Percentiles rank a stretch among this genome's conserved stretches.
These are phyloP conservation scores for Pulveroboletus ravenelii DNA, from an alignment of 768 basidiomycete species.

Conservation along the genomic window DNA sequence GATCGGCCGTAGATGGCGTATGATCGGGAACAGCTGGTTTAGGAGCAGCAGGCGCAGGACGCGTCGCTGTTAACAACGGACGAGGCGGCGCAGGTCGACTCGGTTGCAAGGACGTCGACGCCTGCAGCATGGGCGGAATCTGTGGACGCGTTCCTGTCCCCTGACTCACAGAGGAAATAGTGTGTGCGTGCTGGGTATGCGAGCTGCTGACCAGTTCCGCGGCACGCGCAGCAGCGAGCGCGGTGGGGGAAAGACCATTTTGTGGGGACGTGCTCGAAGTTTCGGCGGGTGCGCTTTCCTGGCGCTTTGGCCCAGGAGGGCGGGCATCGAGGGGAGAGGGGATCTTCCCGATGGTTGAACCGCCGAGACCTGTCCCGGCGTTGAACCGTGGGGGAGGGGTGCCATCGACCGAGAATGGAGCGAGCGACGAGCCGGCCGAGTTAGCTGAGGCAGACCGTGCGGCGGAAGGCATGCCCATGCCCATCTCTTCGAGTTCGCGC, in stretches of 20 bases:
- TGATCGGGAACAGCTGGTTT: constrained; percentile 40
- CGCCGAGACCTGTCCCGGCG: constrained; percentile 89
- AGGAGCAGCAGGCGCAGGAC: constrained; percentile 51
- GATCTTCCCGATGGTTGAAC: constrained; percentile 46
- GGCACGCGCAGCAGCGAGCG: constrained; percentile 51
- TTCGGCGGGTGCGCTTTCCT: constrained; percentile 42
- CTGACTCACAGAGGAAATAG: constrained; percentile 35
- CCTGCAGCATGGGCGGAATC: constrained; percentile 24
- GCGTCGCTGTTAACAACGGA: constrained; percentile 53
- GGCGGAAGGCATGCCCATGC: constrained; percentile 30
- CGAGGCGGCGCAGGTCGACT: constrained; percentile 66
- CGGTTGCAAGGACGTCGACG: constrained; percentile 43
- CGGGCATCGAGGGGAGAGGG: constrained; percentile 35
- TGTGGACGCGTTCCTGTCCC: constrained; percentile 23
- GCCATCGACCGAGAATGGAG: constrained; percentile 32
- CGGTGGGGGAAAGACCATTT: constrained; percentile 39
- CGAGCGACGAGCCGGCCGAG: constrained; percentile 28
- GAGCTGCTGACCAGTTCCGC: constrained; percentile 60
- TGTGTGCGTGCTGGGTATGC: constrained; percentile 37
- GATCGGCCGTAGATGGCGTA: constrained; percentile 60
- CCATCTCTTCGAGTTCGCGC: constrained; percentile 76
- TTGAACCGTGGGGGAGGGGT: constrained; percentile 74
- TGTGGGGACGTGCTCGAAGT: constrained; percentile 24
- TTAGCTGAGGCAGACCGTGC: constrained; percentile 19
- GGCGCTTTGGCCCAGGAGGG: constrained; percentile 36